Conservation (phyloP, 2,329 filamentous ascomycete genomes). For the Helminthosporium solani region DNA sequence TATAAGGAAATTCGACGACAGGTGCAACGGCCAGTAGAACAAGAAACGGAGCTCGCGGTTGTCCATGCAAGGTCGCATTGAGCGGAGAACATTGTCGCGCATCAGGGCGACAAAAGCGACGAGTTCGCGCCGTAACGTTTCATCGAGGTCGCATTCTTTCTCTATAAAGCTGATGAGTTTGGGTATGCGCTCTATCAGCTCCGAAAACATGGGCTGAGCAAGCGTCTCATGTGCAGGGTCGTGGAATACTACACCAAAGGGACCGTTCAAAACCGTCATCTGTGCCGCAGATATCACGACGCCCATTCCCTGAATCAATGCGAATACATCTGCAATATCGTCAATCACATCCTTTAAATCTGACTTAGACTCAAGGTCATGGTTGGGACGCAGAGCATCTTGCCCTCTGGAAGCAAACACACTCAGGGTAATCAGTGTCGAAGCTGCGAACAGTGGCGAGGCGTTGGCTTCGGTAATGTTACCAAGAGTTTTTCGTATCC, state of each 20-base stretch:
- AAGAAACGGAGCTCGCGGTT: slow-evolving; percentile 39
- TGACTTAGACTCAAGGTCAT: not conserved
- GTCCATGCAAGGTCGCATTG: slow-evolving; percentile 25
- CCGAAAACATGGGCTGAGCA: slow-evolving; percentile 29
- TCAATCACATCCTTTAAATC: slow-evolving; percentile 23
- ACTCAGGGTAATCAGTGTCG: slow-evolving; percentile 31
- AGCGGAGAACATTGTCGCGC: slow-evolving; percentile 20
- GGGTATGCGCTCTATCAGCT: slow-evolving; percentile 24
- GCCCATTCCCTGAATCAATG: slow-evolving; percentile 38
- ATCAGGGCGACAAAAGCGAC: slow-evolving; percentile 19
- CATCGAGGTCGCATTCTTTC: slow-evolving; percentile 17
- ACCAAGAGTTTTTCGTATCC: slow-evolving; percentile 29
- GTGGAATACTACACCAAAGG: slow-evolving; percentile 25
- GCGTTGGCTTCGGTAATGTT: slow-evolving; percentile 33
- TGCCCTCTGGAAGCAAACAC: slow-evolving; percentile 35
- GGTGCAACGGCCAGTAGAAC: slow-evolving; percentile 42
- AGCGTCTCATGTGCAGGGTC: slow-evolving; percentile 22
- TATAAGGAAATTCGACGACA: slow-evolving; percentile 34
- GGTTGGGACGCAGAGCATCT: slow-evolving; percentile 16
- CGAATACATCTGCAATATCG: slow-evolving; percentile 37
- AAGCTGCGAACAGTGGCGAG: slow-evolving; percentile 33
- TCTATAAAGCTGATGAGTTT: slow-evolving; percentile 23
- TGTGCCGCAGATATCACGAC: slow-evolving; percentile 29
- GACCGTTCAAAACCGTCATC: slow-evolving; percentile 20
- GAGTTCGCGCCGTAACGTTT: slow-evolving; percentile 17